Evolutionary conservation across 306 rosid species (phyloP).

Genomic region (Rubus idaeus): DNA sequence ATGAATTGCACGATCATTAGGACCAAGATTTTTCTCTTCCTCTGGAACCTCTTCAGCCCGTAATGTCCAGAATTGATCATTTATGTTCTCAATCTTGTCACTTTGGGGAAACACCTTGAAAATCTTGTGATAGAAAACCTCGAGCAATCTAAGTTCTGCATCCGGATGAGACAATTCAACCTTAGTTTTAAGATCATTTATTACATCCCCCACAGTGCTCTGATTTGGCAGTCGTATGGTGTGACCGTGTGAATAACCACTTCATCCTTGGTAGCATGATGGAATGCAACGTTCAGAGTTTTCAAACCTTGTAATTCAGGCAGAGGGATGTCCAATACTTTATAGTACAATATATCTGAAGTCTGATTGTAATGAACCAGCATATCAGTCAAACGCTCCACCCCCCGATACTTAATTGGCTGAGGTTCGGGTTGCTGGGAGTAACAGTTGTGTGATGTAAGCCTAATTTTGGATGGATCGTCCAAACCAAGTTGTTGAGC

Average conservation of each 20-base stretch:
- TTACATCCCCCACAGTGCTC: constrained; percentile 88
- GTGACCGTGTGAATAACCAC: constrained; percentile 83
- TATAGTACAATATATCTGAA: constrained; percentile 80
- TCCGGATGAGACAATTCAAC: constrained; percentile 75
- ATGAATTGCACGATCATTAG: constrained; percentile 73
- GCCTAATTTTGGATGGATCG: constrained; percentile 80
- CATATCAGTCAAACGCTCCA: constrained; percentile 84
- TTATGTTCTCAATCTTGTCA: constrained; percentile 85
- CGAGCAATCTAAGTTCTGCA: constrained; percentile 90
- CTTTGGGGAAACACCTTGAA: constrained; percentile 81
- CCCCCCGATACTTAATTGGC: constrained; percentile 82
- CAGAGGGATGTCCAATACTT: constrained; percentile 89
- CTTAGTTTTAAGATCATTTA: constrained; percentile 80
- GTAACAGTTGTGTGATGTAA: constrained; percentile 86
- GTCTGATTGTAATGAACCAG: constrained; percentile 92
- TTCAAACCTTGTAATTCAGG: constrained; percentile 91
- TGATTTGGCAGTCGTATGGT: constrained; percentile 83
- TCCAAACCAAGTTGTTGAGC: constrained; percentile 82
- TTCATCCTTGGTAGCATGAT: constrained; percentile 84
- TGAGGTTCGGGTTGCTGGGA: constrained; percentile 95
- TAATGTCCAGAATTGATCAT: constrained; percentile 92
- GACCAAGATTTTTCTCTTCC: constrained; percentile 79
- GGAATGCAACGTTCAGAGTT: constrained; percentile 86
- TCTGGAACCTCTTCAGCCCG: constrained; percentile 94
- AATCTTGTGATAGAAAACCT: constrained; percentile 90